Conservation (phyloP, 1,284 basidiomycete genomes). For the Takashimella tepidaria region DNA sequence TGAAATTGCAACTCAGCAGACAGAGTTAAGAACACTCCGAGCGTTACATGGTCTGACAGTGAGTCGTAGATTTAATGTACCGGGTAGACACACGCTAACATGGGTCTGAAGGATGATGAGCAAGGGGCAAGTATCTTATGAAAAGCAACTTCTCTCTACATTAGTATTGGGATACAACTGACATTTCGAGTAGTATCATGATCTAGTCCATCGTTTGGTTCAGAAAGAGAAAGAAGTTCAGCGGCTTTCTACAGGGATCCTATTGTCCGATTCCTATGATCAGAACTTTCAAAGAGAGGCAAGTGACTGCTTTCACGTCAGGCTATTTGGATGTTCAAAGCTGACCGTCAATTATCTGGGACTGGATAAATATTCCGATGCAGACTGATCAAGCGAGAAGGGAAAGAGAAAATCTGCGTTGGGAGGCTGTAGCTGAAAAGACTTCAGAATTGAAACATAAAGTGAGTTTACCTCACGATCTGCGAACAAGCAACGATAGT, state of each 20-base stretch:
- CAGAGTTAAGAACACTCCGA: background rate
- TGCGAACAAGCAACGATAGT: constrained; percentile 1
- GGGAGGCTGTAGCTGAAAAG: constrained; percentile 70
- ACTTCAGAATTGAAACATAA: constrained; percentile 64
- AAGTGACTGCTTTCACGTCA: background rate
- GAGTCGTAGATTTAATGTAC: no score
- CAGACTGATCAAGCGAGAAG: constrained; percentile 70
- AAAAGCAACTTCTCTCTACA: no score
- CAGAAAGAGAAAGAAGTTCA: constrained; percentile 79
- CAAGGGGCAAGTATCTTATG: background rate
- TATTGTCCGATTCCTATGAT: background rate
- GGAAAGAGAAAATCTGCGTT: constrained; percentile 68
- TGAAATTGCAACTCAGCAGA: background rate
- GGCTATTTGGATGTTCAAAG: background rate
- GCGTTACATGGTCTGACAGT: background rate
- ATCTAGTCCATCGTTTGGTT: constrained; percentile 72
- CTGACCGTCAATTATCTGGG: no score
- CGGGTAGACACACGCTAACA: no score
- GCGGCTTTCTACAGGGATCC: constrained; percentile 66
- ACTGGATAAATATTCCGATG: no score
- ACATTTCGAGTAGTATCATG: constrained; percentile 48
- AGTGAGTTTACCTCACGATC: constrained; percentile 47
- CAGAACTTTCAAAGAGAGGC: constrained; percentile 5
- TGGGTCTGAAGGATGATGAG: no score
- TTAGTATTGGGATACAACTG: no score